These are phyloP conservation scores for Hirschfeldia incana DNA, from an alignment of 345 rosid species.

Conservation along the genomic window DNA sequence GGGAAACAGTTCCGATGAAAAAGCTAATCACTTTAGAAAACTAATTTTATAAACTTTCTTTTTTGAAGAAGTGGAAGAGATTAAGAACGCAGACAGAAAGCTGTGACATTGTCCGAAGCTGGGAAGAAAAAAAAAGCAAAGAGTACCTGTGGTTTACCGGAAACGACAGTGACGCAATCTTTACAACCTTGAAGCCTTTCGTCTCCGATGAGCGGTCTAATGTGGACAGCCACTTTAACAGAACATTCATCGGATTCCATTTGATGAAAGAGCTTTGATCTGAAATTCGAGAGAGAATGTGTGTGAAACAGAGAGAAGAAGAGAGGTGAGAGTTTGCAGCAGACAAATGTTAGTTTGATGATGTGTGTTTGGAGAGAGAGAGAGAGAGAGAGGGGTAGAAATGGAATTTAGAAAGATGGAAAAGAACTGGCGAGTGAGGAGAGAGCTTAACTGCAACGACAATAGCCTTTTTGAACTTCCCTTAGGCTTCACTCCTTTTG, in stretches of 20 bases:
- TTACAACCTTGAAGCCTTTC: constrained; percentile 90
- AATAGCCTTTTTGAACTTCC: constrained; percentile 63
- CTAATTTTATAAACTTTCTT: not conserved
- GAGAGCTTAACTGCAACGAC: constrained; percentile 51
- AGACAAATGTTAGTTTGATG: constrained; percentile 38
- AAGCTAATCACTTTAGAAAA: not conserved
- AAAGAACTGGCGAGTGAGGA: constrained; percentile 11
- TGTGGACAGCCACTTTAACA: constrained; percentile 93
- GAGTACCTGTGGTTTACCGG: constrained; percentile 95
- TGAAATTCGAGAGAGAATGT: constrained; percentile 25
- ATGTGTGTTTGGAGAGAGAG: constrained; percentile 31
- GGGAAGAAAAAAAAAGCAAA: not conserved
- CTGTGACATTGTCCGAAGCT: constrained; percentile 28
- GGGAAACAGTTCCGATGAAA: not conserved
- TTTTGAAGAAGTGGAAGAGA: not conserved
- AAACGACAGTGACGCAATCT: constrained; percentile 84
- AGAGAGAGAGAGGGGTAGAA: constrained; percentile 46
- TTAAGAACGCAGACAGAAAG: not conserved
- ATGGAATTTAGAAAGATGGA: constrained; percentile 37
- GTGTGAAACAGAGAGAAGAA: constrained; percentile 34
- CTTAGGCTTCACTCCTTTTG: constrained; percentile 60
- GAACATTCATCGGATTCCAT: constrained; percentile 90
- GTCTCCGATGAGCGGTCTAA: constrained; percentile 95
- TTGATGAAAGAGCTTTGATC: constrained; percentile 1
- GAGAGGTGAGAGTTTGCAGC: constrained; percentile 43